phyloP scores from a whole-genome alignment of 768 basidiomycete genomes.

The Boletus reticulatus region DNA sequence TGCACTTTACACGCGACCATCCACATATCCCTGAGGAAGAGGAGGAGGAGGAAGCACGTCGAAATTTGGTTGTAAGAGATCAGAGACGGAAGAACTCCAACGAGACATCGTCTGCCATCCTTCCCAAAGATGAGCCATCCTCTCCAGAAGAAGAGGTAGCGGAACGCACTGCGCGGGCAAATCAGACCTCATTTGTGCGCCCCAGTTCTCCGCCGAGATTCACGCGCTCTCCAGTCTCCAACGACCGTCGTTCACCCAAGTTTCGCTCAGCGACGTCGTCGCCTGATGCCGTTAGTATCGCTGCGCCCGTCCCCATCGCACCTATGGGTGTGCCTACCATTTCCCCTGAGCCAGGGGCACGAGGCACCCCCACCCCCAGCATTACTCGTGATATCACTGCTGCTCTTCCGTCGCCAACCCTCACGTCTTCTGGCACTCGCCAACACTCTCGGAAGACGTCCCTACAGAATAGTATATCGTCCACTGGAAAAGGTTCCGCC shows the following conservation, averaged over 20 bases:
- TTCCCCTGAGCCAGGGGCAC: constrained; percentile 22
- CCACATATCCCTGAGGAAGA: constrained; percentile 72
- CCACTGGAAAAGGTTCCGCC: constrained; percentile 24
- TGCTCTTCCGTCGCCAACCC: constrained; percentile 30
- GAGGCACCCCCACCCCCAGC: constrained; percentile 25
- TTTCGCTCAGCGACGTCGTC: constrained; percentile 28
- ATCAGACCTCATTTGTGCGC: constrained; percentile 13
- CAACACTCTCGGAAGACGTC: constrained; percentile 33
- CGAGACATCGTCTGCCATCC: constrained; percentile 35
- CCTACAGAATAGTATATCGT: constrained; percentile 43
- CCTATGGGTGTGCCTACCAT: constrained; percentile 14
- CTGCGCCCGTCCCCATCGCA: constrained; percentile 23
- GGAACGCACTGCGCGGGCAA: constrained; percentile 15
- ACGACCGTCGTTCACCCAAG: constrained; percentile 20
- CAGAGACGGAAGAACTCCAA: constrained; percentile 21
- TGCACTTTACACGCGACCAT: constrained; percentile 44
- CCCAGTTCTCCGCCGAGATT: constrained; percentile 16
- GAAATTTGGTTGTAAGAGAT: constrained; percentile 23
- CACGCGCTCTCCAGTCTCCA: constrained; percentile 19
- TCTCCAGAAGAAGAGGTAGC: constrained; percentile 9
- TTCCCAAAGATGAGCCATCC: constrained; percentile 18
- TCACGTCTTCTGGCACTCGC: constrained; percentile 22
- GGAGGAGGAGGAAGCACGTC: constrained; percentile 47
- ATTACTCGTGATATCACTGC: constrained; percentile 27
- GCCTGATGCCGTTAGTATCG: constrained; percentile 22